Evolutionary conservation across 306 rosid species (phyloP).

Genomic region (Sophora flavescens): DNA sequence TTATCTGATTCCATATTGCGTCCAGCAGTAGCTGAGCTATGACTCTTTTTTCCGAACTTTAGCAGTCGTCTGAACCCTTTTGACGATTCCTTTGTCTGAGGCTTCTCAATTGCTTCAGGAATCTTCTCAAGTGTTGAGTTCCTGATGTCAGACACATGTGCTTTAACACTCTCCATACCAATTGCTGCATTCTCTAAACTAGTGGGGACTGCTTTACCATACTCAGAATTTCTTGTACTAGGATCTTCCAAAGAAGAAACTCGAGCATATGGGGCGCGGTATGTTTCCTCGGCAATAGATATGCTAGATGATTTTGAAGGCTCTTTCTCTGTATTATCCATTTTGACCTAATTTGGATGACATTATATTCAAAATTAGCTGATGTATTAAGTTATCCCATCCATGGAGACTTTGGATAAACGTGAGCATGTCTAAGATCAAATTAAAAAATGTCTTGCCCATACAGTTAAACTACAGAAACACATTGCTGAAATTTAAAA

Average conservation of each 20-base stretch:
- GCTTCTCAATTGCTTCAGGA: constrained; percentile 85
- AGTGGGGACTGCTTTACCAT: constrained; percentile 67
- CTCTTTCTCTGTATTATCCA: constrained; percentile 54
- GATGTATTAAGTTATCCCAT: constrained; percentile 18
- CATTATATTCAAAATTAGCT: constrained; percentile 34
- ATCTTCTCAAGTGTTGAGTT: constrained; percentile 76
- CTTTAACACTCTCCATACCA: constrained; percentile 59
- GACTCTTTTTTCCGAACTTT: constrained; percentile 92
- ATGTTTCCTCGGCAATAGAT: constrained; percentile 51
- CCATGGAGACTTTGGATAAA: constrained; percentile 32
- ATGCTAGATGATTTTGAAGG: constrained; percentile 55
- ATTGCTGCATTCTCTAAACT: constrained; percentile 56
- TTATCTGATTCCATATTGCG: constrained; percentile 67
- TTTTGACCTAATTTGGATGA: constrained; percentile 56
- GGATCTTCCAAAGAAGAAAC: constrained; percentile 89
- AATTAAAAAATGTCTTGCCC: constrained; percentile 5
- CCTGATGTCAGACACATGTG: constrained; percentile 64
- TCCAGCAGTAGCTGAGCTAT: constrained; percentile 67
- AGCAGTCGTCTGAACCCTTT: constrained; percentile 79
- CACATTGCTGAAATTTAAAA: constrained; percentile 25
- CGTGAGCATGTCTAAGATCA: constrained; percentile 15
- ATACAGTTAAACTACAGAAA: constrained; percentile 17
- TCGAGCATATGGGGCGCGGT: constrained; percentile 77
- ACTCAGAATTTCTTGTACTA: constrained; percentile 69
- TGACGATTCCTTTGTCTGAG: constrained; percentile 77